Conservation (phyloP, 2,329 filamentous ascomycete genomes). For the Fusarium tjaetaba region DNA sequence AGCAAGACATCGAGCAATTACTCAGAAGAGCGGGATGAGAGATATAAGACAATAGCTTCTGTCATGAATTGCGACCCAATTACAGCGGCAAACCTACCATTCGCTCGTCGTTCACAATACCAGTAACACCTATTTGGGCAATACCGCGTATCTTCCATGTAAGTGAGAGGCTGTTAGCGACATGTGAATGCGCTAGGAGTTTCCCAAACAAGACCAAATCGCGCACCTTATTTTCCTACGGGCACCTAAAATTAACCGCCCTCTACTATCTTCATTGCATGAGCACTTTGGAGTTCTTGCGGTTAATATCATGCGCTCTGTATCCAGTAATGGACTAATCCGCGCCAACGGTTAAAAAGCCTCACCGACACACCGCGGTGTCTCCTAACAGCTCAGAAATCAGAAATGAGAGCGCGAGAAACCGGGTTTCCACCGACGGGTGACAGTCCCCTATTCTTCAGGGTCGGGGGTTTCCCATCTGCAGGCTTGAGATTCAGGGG, state of each 20-base stretch:
- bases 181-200: constrained; percentile 28
- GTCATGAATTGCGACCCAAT: constrained; percentile 35
- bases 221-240: background rate
- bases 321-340: constrained; percentile 7
- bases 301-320: background rate
- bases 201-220: constrained; percentile 28
- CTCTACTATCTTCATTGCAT: background rate
- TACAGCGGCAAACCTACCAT: constrained; percentile 23
- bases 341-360: background rate
- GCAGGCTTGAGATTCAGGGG: constrained; percentile 3
- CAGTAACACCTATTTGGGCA: constrained; percentile 8
- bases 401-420: constrained; percentile 28
- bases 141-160: constrained; percentile 14
- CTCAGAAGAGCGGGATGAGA: constrained; percentile 10
- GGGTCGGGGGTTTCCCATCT: constrained; percentile 6
- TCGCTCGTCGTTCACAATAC: background rate
- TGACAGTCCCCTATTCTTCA: background rate
- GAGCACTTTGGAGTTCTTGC: background rate
- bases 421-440: constrained; percentile 32
- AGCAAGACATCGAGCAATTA: constrained; percentile 3
- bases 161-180: background rate
- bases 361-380: constrained; percentile 33
- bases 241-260: background rate
- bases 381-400: background rate
- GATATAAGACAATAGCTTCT: constrained; percentile 20